Percentiles rank a stretch among this genome's conserved stretches.
Conservation (phyloP, 768 basidiomycete species). For the Tylopilus intermedius region DNA sequence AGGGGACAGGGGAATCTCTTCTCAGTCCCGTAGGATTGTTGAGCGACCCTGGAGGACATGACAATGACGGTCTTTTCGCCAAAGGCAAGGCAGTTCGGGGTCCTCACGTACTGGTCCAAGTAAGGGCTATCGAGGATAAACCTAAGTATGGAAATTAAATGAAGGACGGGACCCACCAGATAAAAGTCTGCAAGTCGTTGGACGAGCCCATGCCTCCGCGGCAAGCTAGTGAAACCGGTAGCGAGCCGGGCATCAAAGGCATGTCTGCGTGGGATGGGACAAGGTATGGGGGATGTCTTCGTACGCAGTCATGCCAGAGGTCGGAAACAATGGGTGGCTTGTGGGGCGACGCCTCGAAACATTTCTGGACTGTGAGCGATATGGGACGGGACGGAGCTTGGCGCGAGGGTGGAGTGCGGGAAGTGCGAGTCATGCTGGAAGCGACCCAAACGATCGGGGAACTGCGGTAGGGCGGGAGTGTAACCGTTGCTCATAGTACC, state of each 20-base stretch:
- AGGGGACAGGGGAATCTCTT: slow-evolving; percentile 93
- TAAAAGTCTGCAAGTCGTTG: slow-evolving; percentile 75
- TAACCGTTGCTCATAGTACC: slow-evolving; percentile 42
- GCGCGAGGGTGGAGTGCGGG: slow-evolving; percentile 37
- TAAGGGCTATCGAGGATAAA: slow-evolving; percentile 50
- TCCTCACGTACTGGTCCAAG: slow-evolving; percentile 79
- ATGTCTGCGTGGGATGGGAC: slow-evolving; percentile 51
- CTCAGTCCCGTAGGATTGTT: slow-evolving; percentile 95
- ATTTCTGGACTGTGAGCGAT: slow-evolving; percentile 50
- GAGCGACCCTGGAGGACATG: slow-evolving; percentile 96
- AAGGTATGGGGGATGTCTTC: slow-evolving; percentile 58
- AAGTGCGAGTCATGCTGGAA: slow-evolving; percentile 55
- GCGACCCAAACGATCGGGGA: slow-evolving; percentile 52
- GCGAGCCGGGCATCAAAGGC: slow-evolving; percentile 57
- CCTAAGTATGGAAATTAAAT: slow-evolving; percentile 11
- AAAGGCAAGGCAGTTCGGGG: slow-evolving; percentile 80
- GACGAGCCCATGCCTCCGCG: slow-evolving; percentile 56
- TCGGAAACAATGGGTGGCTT: slow-evolving; percentile 61
- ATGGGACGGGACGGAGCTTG: slow-evolving; percentile 44
- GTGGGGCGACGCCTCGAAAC: slow-evolving; percentile 65
- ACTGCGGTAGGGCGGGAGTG: slow-evolving; percentile 47
- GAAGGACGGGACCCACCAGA: slow-evolving; percentile 46
- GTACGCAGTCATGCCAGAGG: slow-evolving; percentile 45
- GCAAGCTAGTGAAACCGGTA: slow-evolving; percentile 57
- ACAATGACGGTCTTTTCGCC: slow-evolving; percentile 94